phyloP scores from a whole-genome alignment of 2,329 filamentous ascomycete species.

The Penicillium sp. region DNA sequence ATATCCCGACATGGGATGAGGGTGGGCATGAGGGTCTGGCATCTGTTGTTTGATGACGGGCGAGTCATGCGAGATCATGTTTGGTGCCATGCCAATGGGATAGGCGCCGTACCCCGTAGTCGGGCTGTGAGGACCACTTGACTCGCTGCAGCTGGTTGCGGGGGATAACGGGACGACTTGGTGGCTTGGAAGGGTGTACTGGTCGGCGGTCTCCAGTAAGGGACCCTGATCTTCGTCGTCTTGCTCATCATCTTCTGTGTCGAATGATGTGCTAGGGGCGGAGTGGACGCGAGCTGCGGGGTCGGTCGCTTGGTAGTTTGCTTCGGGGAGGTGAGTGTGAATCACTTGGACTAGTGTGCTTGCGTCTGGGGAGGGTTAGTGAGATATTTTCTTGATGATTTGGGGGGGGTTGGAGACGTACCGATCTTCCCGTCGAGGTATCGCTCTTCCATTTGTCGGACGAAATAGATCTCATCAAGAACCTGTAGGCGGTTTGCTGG shows the following conservation, averaged over 20 bases:
- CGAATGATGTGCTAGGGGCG: neutral
- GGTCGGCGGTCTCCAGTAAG: slow-evolving; percentile 7
- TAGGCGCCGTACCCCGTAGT: slow-evolving; percentile 13
- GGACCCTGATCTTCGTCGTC: slow-evolving; percentile 4
- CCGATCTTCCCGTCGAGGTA: slow-evolving; percentile 32
- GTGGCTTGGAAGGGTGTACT: neutral
- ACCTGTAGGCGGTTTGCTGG: slow-evolving; percentile 30
- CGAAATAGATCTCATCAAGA: slow-evolving; percentile 37
- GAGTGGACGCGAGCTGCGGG: slow-evolving; percentile 5
- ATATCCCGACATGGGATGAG: slow-evolving; percentile 12
- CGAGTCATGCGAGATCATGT: slow-evolving; percentile 12
- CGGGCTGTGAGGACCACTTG: slow-evolving; percentile 20
- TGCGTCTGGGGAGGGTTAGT: slow-evolving; percentile 12
- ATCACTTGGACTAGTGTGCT: slow-evolving; percentile 20
- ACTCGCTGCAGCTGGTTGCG: slow-evolving; percentile 16
- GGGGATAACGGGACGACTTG: slow-evolving; percentile 18
- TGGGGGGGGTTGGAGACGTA: slow-evolving; percentile 9
- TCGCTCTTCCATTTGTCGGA: slow-evolving; percentile 33
- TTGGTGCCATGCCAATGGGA: slow-evolving; percentile 4
- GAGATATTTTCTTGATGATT: neutral
- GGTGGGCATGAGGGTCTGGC: slow-evolving; percentile 5
- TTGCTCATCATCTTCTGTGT: slow-evolving; percentile 3
- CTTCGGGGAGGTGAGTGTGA: slow-evolving; percentile 20
- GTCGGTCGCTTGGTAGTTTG: slow-evolving; percentile 13
- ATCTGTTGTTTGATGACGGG: slow-evolving; percentile 8